phyloP scores from a whole-genome alignment of 2,329 filamentous ascomycete genomes.

The Aureobasidium sp. region DNA sequence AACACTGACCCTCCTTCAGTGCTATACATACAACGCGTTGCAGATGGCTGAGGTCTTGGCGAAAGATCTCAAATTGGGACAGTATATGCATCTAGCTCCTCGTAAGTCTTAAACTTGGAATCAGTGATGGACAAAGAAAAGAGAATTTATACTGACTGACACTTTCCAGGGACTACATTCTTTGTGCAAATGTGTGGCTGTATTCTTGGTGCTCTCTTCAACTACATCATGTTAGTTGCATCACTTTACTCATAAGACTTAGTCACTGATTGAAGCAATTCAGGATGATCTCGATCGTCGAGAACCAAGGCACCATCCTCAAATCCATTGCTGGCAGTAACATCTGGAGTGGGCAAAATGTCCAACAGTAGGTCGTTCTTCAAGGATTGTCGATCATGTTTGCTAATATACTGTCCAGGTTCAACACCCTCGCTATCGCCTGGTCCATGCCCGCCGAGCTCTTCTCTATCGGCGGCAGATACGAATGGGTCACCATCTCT shows the following conservation, averaged over 20 bases:
- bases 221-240: constrained; percentile 31
- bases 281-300: constrained; percentile 31
- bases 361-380: constrained; percentile 30
- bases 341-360: constrained; percentile 41
- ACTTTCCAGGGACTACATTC: constrained; percentile 28
- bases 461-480: constrained; percentile 31
- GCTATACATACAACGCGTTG: constrained; percentile 23
- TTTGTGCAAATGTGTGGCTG: constrained; percentile 35
- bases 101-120: too few relatives aligned
- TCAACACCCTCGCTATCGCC: constrained; percentile 36
- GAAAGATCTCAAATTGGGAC: constrained; percentile 29
- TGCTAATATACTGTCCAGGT: not conserved
- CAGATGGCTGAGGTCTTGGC: constrained; percentile 23
- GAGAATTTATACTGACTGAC: not conserved
- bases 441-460: constrained; percentile 37
- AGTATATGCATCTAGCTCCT: constrained; percentile 31
- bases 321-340: constrained; percentile 34
- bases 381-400: not conserved
- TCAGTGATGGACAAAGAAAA: not conserved
- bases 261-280: not conserved
- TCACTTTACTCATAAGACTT: constrained; percentile 19
- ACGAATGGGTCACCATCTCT: constrained; percentile 30
- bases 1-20: constrained; percentile 14
- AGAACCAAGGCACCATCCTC: constrained; percentile 35
- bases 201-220: constrained; percentile 35